phyloP scores from a whole-genome alignment of 768 basidiomycete species.

The Hirschioporus abietinus region DNA sequence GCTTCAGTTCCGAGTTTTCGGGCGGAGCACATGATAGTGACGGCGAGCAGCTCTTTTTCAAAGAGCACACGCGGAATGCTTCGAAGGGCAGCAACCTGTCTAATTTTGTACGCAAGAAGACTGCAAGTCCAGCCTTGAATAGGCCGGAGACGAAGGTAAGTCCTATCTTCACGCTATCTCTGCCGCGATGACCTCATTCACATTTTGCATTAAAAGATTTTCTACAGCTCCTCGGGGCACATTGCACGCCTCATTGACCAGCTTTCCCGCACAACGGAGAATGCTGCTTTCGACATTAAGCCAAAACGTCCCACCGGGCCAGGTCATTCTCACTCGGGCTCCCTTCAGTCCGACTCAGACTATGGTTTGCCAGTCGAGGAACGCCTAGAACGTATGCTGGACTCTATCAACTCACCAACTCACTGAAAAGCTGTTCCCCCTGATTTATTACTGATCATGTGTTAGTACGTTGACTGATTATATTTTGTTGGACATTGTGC shows the following conservation, averaged over 20 bases:
- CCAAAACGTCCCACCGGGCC: slow-evolving; percentile 34
- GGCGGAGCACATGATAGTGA: slow-evolving; percentile 43
- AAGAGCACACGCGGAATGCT: slow-evolving; percentile 62
- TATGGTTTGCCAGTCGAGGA: slow-evolving; percentile 72
- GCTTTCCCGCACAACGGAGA: slow-evolving; percentile 75
- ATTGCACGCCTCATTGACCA: slow-evolving; percentile 81
- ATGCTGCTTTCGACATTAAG: slow-evolving; percentile 77
- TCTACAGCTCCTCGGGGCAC: slow-evolving; percentile 68
- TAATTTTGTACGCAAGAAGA: slow-evolving; percentile 56
- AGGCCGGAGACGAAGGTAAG: slow-evolving; percentile 83
- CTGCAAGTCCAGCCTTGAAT: slow-evolving; percentile 40
- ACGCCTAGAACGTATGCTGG: slow-evolving; percentile 67
- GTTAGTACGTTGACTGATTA: background rate
- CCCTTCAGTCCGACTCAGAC: slow-evolving; percentile 55
- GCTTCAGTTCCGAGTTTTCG: slow-evolving; percentile 74
- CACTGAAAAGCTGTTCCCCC: background rate
- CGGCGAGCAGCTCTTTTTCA: slow-evolving; percentile 67
- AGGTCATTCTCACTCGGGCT: slow-evolving; percentile 54
- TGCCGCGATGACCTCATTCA: slow-evolving; percentile 11
- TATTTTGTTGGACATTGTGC: background rate
- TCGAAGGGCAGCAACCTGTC: slow-evolving; percentile 63
- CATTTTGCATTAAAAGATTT: slow-evolving; percentile 43
- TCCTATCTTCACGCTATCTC: slow-evolving; percentile 8
- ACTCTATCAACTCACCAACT: slow-evolving; percentile 20
- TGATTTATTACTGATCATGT: background rate